Evolutionary conservation across 768 basidiomycete species (phyloP), one percentile per base, ranked within the genome.

Genomic region (Phanerochaete carnosa): DNA sequence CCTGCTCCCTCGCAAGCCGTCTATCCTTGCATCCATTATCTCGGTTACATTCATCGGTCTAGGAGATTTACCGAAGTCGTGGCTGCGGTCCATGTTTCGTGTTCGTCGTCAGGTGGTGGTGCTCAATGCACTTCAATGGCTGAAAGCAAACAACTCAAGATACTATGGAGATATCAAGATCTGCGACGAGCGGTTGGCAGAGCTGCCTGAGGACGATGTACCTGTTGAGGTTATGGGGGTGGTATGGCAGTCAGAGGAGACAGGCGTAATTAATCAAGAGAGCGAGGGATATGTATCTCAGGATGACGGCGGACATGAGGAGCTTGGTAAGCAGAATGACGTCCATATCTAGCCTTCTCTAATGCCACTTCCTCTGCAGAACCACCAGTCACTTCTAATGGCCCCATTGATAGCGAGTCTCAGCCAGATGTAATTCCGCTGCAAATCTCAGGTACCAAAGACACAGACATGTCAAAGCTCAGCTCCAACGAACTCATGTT

Each of bases 21-120:
- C 25, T 0, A 55, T 77, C 0, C 64, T 80, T 0, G 64, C 75
- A 0, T 71, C 74, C 0, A 53, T 76, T 0, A 68, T 81, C 1
- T 59, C 72, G 0, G 65, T 80, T 0, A 76, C 75, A 0, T 80
- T 75, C 59, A 62, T 78, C 12, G 77, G 77, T 0, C 22, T 58
- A 0, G 65, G 70, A 3, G 35, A 66, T 2, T 26, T 74, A 0
- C 73, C 70, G 1, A 72, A 74, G 33, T 12, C 62, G 0, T 72
- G 67, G 69, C 30, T 81, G 22, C 59, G 46, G 0, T 26, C 26
- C 0, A 72, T 65, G 0, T 79, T 81, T 46, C 62, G 66, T 0
- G 75, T 82, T 0, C 64, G 74, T 0, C 45, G 76, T 1, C 6
- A 62, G 0, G 43, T 47, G 0, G 43, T 47, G 0, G 76, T 82